These are phyloP conservation scores for Massospora cicadina DNA, from an alignment of 371 early-diverging fungal species.

Conservation along the genomic window DNA sequence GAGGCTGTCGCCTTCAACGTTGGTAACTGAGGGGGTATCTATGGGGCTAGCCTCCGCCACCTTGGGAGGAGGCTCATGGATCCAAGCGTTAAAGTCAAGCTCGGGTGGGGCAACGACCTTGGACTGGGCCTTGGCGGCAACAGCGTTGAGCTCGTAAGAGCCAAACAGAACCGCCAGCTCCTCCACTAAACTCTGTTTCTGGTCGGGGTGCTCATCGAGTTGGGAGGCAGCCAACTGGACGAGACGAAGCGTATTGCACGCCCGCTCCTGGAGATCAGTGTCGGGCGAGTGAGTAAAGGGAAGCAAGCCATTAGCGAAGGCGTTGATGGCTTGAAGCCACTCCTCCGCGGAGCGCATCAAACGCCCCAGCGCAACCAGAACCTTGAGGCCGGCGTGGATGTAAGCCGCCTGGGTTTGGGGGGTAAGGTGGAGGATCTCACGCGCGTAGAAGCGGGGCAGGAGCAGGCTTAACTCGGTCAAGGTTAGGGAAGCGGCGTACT, in stretches of 20 bases:
- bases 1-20: slow-evolving; percentile 14
- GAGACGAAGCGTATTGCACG: not conserved
- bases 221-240: not conserved
- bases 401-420: slow-evolving; percentile 39
- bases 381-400: slow-evolving; percentile 53
- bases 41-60: slow-evolving; percentile 16
- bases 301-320: slow-evolving; percentile 8
- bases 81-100: slow-evolving; percentile 66
- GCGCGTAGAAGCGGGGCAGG: not conserved
- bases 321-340: not conserved
- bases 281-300: slow-evolving; percentile 22
- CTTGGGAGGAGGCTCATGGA: slow-evolving; percentile 49
- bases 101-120: slow-evolving; percentile 81
- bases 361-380: slow-evolving; percentile 45
- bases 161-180: slow-evolving; percentile 47
- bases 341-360: slow-evolving; percentile 18
- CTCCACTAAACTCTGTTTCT: not conserved
- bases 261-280: slow-evolving; percentile 66
- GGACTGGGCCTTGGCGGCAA: slow-evolving; percentile 76
- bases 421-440: not conserved
- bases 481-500: slow-evolving; percentile 39
- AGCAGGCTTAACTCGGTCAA: not conserved
- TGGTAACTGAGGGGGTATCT: slow-evolving; percentile 4
- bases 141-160: slow-evolving; percentile 74
- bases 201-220: not conserved